Percentiles rank a stretch among this genome's conserved stretches.
phyloP scores from a whole-genome alignment of 2,329 filamentous ascomycete genomes.

The Akanthomyces lecanii region DNA sequence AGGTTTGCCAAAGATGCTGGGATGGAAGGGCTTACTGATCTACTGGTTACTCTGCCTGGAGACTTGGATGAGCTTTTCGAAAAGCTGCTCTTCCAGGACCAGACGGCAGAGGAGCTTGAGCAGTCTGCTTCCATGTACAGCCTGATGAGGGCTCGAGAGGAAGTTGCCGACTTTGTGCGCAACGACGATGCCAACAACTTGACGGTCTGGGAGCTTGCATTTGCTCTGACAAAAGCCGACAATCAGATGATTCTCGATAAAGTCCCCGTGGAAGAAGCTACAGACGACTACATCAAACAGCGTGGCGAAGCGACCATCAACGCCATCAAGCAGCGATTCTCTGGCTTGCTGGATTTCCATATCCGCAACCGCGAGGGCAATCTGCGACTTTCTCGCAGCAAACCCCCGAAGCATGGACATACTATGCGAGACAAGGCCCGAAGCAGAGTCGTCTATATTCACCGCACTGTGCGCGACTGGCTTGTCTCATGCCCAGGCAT shows the following conservation, averaged over 20 bases:
- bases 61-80: conserved; percentile 29
- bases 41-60: conserved; percentile 22
- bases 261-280: conserved; percentile 22
- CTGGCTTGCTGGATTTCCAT: conserved; percentile 27
- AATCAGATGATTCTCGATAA: conserved; percentile 20
- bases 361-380: conserved; percentile 19
- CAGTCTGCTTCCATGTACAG: conserved; percentile 27
- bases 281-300: conserved; percentile 18
- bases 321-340: conserved; percentile 22
- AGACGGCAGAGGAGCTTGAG: conserved; percentile 18
- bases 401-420: conserved; percentile 3
- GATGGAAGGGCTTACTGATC: conserved; percentile 11
- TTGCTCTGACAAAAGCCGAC: conserved; percentile 24
- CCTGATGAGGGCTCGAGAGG: conserved; percentile 29
- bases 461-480: conserved; percentile 34
- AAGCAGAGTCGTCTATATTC: conserved; percentile 28
- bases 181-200: conserved; percentile 30
- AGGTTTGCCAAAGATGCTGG: conserved; percentile 12
- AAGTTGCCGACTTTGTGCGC: conserved; percentile 30
- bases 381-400: conserved; percentile 16
- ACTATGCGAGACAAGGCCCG: background rate
- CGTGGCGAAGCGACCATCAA: conserved; percentile 20
- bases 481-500: conserved; percentile 25
- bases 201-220: conserved; percentile 32
- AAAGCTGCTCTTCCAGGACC: conserved; percentile 29